Base-by-base conservation (phyloP, 2,329 filamentous ascomycete genomes). In the Rhynchosporium graminicola region DNA sequence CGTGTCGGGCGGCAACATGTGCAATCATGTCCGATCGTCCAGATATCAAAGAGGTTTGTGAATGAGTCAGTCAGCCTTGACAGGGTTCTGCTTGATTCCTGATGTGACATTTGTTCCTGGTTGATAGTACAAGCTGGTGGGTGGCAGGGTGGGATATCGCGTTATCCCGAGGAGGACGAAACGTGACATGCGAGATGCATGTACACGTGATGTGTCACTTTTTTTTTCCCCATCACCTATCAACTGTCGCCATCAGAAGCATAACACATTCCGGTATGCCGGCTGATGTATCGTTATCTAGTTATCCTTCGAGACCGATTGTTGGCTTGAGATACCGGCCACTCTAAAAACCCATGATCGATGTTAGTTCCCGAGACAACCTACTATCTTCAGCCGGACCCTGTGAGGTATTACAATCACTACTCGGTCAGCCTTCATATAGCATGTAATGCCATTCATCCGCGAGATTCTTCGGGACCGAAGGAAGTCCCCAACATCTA, bases 21-120 rank as follows among this genome's bases (percentile, higher is more conserved):
- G 57, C 47, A 52, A 59, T 33, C 15, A 28, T 2, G 40, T 45
- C 57, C 57, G 51, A 36, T 36, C 20, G 40, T 54, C 36, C 50
- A 29, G 40, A 15, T 26, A 54, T 3, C 42, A 38, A 54, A 26
- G 4, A 52, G 20, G 20, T 20, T 20, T 20, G 20, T 20, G 20
- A 20, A 20, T 20, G n/a, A 52, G 15, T 42, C 33, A 54, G 36
- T 54, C 51, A 54, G 36, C 51, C 36, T 42, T 29, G 33, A 15
- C 5, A 36, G 9, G 9, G 1, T 36, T 9, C 9, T 36, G 0
- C 9, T 29, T 54, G n/a, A 40, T 40, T 33, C 33, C 40, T 5
- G 38, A 52, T 40, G 26, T 7, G 33, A 20, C 9, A 10, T 13
- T 4, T 54, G 20, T 54, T 40, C n/a, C 33, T 36, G 33, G 33